These are phyloP conservation scores for Blepharisma japonicum DNA, from an alignment of 73 alveolate species.

Conservation along the genomic window DNA sequence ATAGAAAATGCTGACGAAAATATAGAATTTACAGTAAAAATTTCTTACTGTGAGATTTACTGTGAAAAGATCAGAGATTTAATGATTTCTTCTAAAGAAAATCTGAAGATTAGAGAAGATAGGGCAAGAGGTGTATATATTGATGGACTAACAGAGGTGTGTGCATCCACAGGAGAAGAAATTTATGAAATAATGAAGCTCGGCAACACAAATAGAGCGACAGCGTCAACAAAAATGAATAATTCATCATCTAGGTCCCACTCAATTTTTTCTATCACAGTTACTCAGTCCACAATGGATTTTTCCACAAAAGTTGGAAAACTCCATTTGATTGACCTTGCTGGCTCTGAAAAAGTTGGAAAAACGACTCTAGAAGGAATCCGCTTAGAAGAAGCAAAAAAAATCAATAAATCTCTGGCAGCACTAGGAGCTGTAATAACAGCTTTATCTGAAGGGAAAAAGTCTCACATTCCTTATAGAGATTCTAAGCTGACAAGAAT, in stretches of 20 bases:
- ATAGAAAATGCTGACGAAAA: conserved; percentile 60
- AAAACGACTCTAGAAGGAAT: conserved; percentile 74
- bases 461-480: conserved; percentile 90
- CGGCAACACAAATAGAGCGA: conserved; percentile 50
- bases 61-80: conserved; percentile 85
- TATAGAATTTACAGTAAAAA: conserved; percentile 74
- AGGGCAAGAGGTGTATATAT: conserved; percentile 93
- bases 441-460: conserved; percentile 90
- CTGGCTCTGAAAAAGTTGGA: conserved; percentile 72
- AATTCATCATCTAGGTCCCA: conserved; percentile 68
- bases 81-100: conserved; percentile 74
- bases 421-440: conserved; percentile 96
- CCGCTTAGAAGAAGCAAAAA: conserved; percentile 88
- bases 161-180: conserved; percentile 83
- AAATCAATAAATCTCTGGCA: conserved; percentile 88
- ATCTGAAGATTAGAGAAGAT: conserved; percentile 88
- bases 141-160: conserved; percentile 88
- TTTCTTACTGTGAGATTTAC: conserved; percentile 85
- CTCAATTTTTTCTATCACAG: conserved; percentile 57
- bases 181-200: conserved; percentile 88
- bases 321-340: conserved; percentile 79
- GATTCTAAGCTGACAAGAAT: conserved; percentile 95
- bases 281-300: conserved; percentile 85
- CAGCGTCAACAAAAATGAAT: conserved; percentile 71
- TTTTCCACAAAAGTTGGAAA: conserved; percentile 95